Base-by-base conservation (phyloP, 2,329 filamentous ascomycete species). In the Xylariaceae sp. region DNA sequence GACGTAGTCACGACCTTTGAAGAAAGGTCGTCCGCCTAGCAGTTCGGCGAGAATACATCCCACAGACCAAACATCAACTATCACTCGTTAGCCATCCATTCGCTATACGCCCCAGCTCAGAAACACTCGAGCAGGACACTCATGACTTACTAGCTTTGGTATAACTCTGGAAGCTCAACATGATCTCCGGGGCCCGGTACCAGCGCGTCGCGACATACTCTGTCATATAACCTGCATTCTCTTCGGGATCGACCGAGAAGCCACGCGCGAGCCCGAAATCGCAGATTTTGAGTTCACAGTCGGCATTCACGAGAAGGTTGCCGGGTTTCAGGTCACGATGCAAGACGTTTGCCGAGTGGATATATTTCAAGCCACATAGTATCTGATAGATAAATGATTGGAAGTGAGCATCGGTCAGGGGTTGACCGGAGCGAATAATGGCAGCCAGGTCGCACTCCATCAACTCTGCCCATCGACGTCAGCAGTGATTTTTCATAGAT, bases 351-450 rank as follows among this genome's bases (percentile, higher is more conserved):
- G 94, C 94, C 18, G 93, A 97, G 80, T 99, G 94, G 63, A 99
- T 97, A 75, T 97, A 99, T 81, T 99, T 99, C 65, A 99, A 82
- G 61, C 94, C 94, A 73, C 94, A 97, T 5, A 99, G 88, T 64
- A 99, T 99, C 81, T 99, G 94, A 80, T 99, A 99, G 77, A 99
- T 97, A 78, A 99, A 99, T 46, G 94, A 97, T 77, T 99, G 94
- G 80, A 99, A 99, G 75, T 99, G 94, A 50, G 94, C 94, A 71
- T 99, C 94, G 69, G 94, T 99, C 71, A 99, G 81, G 41, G 94
- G 92, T 73, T 99, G 94, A 58, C 94, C 94, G 35, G 93, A 97
- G 64, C 94, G 87, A 67, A 99, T 97, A 73, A 99, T 99, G 63
- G 94, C 94, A 26, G 94, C 94, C 72, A 99, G 77, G 76, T 99